These are phyloP conservation scores for Penicillium samsonianum DNA, from an alignment of 495 filamentous ascomycete species.

Conservation along the genomic window DNA sequence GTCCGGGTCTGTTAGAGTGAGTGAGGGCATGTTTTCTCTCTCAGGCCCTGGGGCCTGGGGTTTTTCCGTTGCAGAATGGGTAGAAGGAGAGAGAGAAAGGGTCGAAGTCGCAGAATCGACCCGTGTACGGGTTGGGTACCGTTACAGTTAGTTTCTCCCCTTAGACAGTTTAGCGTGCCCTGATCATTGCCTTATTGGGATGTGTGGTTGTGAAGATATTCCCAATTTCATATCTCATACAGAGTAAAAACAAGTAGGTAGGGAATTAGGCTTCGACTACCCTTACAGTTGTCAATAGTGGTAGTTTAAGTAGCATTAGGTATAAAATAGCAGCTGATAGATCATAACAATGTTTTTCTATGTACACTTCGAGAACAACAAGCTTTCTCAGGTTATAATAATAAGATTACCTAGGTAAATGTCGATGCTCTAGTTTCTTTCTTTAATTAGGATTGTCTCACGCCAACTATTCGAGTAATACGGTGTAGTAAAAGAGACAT, in stretches of 20 bases:
- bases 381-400: neutral
- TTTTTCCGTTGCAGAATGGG: conserved; percentile 6
- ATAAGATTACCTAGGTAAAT: neutral
- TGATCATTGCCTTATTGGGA: conserved; percentile 32
- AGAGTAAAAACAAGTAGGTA: neutral
- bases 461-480: neutral
- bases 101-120: conserved; percentile 4
- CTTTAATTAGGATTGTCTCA: conserved; percentile 9
- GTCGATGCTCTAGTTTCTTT: neutral
- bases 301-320: conserved; percentile 4
- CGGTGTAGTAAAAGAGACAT: neutral
- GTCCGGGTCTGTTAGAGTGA: conserved; percentile 88
- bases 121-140: conserved; percentile 2
- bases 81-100: conserved; percentile 10
- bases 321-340: conserved; percentile 3
- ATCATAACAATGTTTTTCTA: neutral
- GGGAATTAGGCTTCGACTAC: conserved; percentile 5
- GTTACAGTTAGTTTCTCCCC: conserved; percentile 16
- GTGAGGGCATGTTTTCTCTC: conserved; percentile 55
- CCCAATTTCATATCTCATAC: neutral
- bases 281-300: conserved; percentile 2
- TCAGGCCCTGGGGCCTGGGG: conserved; percentile 18
- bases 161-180: conserved; percentile 30
- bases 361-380: neutral
- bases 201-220: conserved; percentile 13